Evolutionary conservation across 352 stramenopile species (phyloP).

Genomic region (Phytophthora pseudosyringae): DNA sequence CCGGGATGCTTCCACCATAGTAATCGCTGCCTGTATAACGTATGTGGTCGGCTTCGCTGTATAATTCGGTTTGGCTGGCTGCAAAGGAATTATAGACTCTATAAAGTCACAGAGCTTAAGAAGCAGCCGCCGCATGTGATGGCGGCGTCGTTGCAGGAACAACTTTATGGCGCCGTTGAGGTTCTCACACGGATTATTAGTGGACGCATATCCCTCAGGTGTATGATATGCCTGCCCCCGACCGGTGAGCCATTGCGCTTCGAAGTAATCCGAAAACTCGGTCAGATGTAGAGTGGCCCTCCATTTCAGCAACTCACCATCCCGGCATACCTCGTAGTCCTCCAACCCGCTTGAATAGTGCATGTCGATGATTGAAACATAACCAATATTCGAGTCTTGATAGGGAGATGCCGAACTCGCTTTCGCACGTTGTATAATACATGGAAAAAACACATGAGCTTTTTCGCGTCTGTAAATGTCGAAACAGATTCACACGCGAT

Average conservation of each 20-base stretch:
- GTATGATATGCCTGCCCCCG: slow-evolving; percentile 4
- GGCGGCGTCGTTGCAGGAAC: neutral
- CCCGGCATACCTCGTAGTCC: neutral
- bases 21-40: neutral
- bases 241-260: neutral
- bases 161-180: slow-evolving; percentile 7
- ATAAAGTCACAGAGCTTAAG: slow-evolving; percentile 1
- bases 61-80: neutral
- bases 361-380: slow-evolving; percentile 2
- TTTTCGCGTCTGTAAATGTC: neutral
- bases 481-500: neutral
- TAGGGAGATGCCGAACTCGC: neutral
- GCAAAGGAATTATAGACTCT: neutral
- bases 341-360: neutral
- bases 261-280: slow-evolving; percentile 2
- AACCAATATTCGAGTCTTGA: neutral
- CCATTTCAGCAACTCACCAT: slow-evolving; percentile 1
- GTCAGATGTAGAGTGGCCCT: neutral
- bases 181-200: slow-evolving; percentile 7
- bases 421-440: slow-evolving; percentile 11
- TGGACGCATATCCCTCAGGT: neutral
- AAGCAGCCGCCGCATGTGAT: slow-evolving; percentile 1
- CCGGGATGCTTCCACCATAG: neutral
- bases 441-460: slow-evolving; percentile 8
- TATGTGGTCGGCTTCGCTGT: neutral